A percentile compares a stretch with the other conserved stretches of the same genome.
Evolutionary conservation across 306 rosid genomes (phyloP).

Genomic region (Lagenaria siceraria): DNA sequence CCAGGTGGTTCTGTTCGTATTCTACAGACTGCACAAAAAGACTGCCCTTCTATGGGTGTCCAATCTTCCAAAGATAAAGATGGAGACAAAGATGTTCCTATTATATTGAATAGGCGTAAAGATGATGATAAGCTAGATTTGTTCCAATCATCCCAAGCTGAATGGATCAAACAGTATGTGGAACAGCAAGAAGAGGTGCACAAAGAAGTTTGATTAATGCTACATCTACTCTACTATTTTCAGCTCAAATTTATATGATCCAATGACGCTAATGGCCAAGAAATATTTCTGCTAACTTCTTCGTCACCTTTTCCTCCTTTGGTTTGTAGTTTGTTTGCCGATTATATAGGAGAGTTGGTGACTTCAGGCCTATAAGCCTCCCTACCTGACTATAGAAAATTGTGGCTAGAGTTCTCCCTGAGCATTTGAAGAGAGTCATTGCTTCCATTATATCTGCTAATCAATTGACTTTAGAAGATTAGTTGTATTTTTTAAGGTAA

Average conservation of each 20-base stretch:
- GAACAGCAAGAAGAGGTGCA: conserved; percentile 74
- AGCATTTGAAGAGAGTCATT: too few species aligned
- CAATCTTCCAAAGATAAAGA: conserved; percentile 24
- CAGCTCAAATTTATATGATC: not conserved
- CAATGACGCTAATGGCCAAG: not conserved
- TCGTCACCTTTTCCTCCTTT: not conserved
- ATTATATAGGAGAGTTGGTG: not conserved
- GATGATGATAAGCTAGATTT: conserved; percentile 49
- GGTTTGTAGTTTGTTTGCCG: not conserved
- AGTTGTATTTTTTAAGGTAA: too few species aligned
- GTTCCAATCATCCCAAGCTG: conserved; percentile 68
- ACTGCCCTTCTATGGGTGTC: conserved; percentile 28
- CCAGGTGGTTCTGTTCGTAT: conserved; percentile 81
- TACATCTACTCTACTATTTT: not conserved
- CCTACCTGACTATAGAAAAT: too few species aligned
- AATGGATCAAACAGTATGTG: conserved; percentile 81
- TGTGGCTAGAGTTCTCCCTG: too few species aligned
- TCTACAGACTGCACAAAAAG: conserved; percentile 39
- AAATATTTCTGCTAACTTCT: not conserved
- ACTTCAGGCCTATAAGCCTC: too few species aligned
- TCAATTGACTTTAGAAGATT: too few species aligned
- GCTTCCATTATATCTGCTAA: too few species aligned
- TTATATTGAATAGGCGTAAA: conserved; percentile 42
- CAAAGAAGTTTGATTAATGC: not conserved
- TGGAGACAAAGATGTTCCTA: conserved; percentile 34